Evolutionary conservation across 1,284 basidiomycete genomes (phyloP).

Genomic region (Cronartium quercuum): DNA sequence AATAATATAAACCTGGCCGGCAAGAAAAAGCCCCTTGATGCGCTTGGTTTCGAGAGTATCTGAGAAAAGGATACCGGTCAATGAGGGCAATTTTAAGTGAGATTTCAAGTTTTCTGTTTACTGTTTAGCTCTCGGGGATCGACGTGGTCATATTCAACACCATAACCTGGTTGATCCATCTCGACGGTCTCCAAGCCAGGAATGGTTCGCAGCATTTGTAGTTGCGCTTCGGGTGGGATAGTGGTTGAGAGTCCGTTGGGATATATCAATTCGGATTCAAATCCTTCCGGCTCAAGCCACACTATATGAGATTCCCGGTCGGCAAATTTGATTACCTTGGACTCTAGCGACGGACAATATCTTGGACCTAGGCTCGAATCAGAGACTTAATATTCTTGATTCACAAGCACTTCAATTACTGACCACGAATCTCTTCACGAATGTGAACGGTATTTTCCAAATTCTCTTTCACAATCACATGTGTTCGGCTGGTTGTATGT

Average conservation of each 20-base stretch:
- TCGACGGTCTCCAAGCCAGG: slow-evolving; percentile 74
- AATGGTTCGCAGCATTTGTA: slow-evolving; percentile 70
- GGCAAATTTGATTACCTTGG: slow-evolving; percentile 72
- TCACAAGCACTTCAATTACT: background rate
- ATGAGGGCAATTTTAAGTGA: background rate
- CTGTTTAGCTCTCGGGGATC: slow-evolving; percentile 72
- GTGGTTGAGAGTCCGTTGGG: slow-evolving; percentile 83
- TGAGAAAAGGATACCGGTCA: slow-evolving; percentile 45
- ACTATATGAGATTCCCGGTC: slow-evolving; percentile 66
- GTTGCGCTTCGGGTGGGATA: slow-evolving; percentile 73
- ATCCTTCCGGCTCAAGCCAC: slow-evolving; percentile 87
- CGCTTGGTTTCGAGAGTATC: slow-evolving; percentile 77
- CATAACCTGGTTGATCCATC: slow-evolving; percentile 77
- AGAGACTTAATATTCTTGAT: background rate
- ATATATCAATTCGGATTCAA: slow-evolving; percentile 76
- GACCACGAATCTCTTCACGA: slow-evolving; percentile 75
- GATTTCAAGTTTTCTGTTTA: slow-evolving; percentile 49
- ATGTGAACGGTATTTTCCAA: slow-evolving; percentile 73
- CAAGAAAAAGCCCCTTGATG: slow-evolving; percentile 75
- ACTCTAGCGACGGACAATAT: slow-evolving; percentile 83
- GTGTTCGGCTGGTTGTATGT: slow-evolving; percentile 64
- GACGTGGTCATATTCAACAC: slow-evolving; percentile 87
- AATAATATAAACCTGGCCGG: slow-evolving; percentile 72
- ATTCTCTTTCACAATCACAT: slow-evolving; percentile 65
- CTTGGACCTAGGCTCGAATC: slow-evolving; percentile 61